Conservation (phyloP, 2,329 filamentous ascomycete species). For the Dactylonectria macrodidyma region DNA sequence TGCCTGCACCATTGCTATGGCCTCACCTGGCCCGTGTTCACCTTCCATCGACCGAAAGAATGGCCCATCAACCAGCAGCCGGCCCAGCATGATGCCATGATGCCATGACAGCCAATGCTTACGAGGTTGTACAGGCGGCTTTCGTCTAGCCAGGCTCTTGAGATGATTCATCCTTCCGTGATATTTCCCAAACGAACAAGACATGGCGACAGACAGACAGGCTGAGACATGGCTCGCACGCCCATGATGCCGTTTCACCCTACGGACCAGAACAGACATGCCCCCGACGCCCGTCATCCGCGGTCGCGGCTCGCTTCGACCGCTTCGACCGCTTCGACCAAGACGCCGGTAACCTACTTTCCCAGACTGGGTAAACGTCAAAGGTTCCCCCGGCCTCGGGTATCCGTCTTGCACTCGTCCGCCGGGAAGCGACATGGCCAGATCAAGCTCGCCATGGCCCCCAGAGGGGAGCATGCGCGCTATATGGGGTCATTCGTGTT, state of each 20-base stretch:
- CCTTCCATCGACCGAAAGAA: conserved; percentile 5
- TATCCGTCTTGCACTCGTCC: neutral
- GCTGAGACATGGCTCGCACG: conserved; percentile 17
- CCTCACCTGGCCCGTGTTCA: conserved; percentile 13
- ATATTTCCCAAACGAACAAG: conserved; percentile 3
- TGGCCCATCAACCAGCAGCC: neutral
- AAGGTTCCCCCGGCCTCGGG: neutral
- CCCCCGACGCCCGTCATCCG: conserved; percentile 26
- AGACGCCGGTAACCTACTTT: conserved; percentile 23
- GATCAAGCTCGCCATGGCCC: conserved; percentile 7
- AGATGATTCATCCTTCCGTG: neutral
- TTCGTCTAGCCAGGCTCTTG: neutral
- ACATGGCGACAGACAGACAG: neutral
- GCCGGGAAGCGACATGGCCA: neutral
- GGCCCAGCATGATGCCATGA: neutral
- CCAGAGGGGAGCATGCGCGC: neutral
- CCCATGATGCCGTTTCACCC: conserved; percentile 16
- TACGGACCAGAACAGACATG: conserved; percentile 16
- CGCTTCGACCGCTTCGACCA: conserved; percentile 22
- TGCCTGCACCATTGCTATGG: neutral
- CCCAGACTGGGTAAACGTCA: conserved; percentile 11
- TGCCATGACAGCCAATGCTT: neutral
- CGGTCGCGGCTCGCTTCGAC: conserved; percentile 9
- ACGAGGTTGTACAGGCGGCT: neutral
- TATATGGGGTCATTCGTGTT: conserved; percentile 9